A percentile compares a stretch with the other conserved stretches of the same genome.
Conservation (phyloP, 2,329 filamentous ascomycete genomes). For the Fusarium paranaense region DNA sequence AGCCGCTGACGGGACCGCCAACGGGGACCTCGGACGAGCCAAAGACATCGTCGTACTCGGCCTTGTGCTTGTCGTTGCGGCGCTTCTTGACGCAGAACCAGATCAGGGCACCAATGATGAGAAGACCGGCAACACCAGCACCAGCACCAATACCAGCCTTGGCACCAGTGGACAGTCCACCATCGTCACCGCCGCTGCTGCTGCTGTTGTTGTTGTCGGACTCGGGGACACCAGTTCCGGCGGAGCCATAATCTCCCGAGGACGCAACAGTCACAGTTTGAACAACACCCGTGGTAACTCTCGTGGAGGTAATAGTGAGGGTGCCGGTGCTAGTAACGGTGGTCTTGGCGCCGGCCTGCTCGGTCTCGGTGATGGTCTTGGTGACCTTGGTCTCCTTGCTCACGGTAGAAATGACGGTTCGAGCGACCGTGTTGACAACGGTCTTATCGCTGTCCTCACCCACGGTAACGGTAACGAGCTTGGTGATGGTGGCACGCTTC, state of each 20-base stretch:
- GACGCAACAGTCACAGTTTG: constrained; percentile 44
- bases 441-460: constrained; percentile 39
- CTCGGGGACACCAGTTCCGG: constrained; percentile 22
- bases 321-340: constrained; percentile 55
- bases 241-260: constrained; percentile 40
- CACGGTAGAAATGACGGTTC: constrained; percentile 48
- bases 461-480: constrained; percentile 48
- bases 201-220: constrained; percentile 20
- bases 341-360: constrained; percentile 50
- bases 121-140: constrained; percentile 51
- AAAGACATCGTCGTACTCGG: constrained; percentile 54
- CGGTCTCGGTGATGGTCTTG: constrained; percentile 49
- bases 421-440: constrained; percentile 46
- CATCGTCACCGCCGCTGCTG: constrained; percentile 25
- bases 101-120: constrained; percentile 45
- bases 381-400: constrained; percentile 45
- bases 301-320: constrained; percentile 50
- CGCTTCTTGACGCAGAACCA: constrained; percentile 49
- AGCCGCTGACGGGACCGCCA: constrained; percentile 41
- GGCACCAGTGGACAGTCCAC: constrained; percentile 55
- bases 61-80: constrained; percentile 47
- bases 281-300: constrained; percentile 47
- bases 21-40: constrained; percentile 58
- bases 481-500: constrained; percentile 51
- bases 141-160: constrained; percentile 59